Percentiles rank a stretch among this genome's conserved stretches.
Conservation (phyloP, 78 protist genomes). For the Polysphondylium violaceum region DNA sequence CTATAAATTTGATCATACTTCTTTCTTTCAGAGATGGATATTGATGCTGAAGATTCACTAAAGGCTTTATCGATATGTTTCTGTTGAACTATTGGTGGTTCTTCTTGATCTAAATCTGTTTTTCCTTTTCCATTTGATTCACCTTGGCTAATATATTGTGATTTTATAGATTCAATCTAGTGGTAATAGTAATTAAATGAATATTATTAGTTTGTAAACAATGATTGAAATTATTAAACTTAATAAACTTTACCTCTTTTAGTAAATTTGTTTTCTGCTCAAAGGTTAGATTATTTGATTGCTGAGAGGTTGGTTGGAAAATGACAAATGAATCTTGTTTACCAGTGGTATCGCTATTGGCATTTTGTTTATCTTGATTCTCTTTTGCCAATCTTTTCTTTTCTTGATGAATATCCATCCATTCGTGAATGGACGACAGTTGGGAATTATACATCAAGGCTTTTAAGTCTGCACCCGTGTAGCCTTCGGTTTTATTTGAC, state of each 20-base stretch:
- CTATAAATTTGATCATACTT: slow-evolving; percentile 59
- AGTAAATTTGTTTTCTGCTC: slow-evolving; percentile 27
- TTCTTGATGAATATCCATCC: slow-evolving; percentile 21
- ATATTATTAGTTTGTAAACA: not conserved
- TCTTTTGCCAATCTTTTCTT: slow-evolving; percentile 5
- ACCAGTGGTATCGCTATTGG: not conserved
- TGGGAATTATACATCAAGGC: slow-evolving; percentile 85
- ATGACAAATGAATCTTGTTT: slow-evolving; percentile 5
- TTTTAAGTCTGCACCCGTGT: slow-evolving; percentile 86
- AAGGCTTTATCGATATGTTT: slow-evolving; percentile 44
- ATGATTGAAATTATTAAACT: not conserved
- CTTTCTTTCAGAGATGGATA: slow-evolving; percentile 47
- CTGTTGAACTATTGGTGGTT: slow-evolving; percentile 42
- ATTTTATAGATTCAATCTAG: slow-evolving; percentile 39
- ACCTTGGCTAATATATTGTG: slow-evolving; percentile 3
- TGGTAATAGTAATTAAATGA: not conserved
- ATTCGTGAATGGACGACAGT: slow-evolving; percentile 59
- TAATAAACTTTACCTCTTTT: slow-evolving; percentile 5
- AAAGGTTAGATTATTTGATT: slow-evolving; percentile 12
- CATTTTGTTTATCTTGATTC: not conserved
- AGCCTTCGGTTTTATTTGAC: slow-evolving; percentile 32
- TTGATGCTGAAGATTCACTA: slow-evolving; percentile 52
- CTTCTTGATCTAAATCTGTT: not conserved
- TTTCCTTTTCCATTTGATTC: not conserved
- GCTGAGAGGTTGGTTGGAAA: slow-evolving; percentile 10